Evolutionary conservation across 257 asterid genomes (phyloP).

Genomic region (Pogostemon cablin): DNA sequence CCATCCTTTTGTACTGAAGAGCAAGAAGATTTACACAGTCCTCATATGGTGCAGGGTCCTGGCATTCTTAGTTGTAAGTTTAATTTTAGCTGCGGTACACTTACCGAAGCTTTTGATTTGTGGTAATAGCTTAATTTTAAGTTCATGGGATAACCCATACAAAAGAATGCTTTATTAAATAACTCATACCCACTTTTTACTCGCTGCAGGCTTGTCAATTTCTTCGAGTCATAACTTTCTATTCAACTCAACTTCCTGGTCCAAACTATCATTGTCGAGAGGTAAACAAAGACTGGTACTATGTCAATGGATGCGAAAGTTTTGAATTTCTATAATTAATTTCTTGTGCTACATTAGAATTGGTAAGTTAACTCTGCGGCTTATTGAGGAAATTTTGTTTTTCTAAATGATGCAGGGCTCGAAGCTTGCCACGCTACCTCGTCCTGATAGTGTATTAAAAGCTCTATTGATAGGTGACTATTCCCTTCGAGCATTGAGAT

Average conservation of each 20-base stretch:
- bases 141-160: background rate
- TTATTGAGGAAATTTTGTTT: constrained; percentile 29
- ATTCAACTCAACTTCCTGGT: constrained; percentile 97
- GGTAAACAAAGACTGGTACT: constrained; percentile 46
- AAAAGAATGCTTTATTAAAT: background rate
- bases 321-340: constrained; percentile 3
- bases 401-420: constrained; percentile 68
- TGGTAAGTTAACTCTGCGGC: background rate
- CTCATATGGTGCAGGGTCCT: constrained; percentile 96
- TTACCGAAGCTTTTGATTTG: background rate
- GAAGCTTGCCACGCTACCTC: constrained; percentile 87
- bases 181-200: constrained; percentile 9
- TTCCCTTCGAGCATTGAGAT: constrained; percentile 8
- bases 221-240: constrained; percentile 88
- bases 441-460: constrained; percentile 65
- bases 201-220: constrained; percentile 78
- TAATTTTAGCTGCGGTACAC: background rate
- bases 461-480: constrained; percentile 64
- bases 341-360: background rate
- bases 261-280: constrained; percentile 98
- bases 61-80: constrained; percentile 92
- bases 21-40: constrained; percentile 93
- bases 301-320: background rate
- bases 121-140: background rate
- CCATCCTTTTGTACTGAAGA: constrained; percentile 91